phyloP scores from a whole-genome alignment of 1,139 yeast species.

The Pichia sp. region DNA sequence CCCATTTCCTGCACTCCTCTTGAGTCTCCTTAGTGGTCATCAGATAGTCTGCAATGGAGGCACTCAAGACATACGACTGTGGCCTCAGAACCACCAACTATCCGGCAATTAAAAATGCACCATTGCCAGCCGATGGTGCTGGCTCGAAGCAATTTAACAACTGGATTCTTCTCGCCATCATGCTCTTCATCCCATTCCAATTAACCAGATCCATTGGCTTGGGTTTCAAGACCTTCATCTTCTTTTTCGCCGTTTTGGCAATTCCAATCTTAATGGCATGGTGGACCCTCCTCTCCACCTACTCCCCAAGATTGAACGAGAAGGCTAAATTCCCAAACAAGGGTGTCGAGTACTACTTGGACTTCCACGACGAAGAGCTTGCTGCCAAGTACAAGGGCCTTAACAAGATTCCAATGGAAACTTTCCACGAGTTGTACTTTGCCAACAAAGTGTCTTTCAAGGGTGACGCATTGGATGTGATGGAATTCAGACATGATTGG shows the following conservation, averaged over 20 bases:
- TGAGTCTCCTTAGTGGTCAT: not conserved
- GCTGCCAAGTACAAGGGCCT: conserved; percentile 68
- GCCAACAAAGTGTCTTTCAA: conserved; percentile 81
- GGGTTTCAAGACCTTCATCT: conserved; percentile 65
- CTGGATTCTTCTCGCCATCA: conserved; percentile 45
- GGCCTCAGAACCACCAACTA: conserved; percentile 17
- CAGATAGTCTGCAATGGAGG: conserved; percentile 12
- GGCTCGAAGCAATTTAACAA: conserved; percentile 77
- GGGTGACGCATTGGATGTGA: conserved; percentile 79
- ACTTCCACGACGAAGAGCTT: conserved; percentile 73
- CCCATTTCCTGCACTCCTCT: not conserved
- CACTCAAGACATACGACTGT: conserved; percentile 17
- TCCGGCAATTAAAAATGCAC: conserved; percentile 84
- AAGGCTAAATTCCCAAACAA: conserved; percentile 72
- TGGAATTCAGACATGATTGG: conserved; percentile 93
- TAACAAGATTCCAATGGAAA: conserved; percentile 85
- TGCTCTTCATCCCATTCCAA: conserved; percentile 62
- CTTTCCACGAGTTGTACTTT: conserved; percentile 85
- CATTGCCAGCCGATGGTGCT: conserved; percentile 90
- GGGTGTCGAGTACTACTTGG: conserved; percentile 76
- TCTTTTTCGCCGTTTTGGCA: conserved; percentile 50
- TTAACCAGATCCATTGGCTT: conserved; percentile 66
- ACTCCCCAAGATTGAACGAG: conserved; percentile 78
- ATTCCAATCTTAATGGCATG: conserved; percentile 73
- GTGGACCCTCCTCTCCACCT: conserved; percentile 77